A percentile compares a stretch with the other conserved stretches of the same genome.
Evolutionary conservation across 768 basidiomycete species (phyloP).

Genomic region (Collybiopsis confluens): DNA sequence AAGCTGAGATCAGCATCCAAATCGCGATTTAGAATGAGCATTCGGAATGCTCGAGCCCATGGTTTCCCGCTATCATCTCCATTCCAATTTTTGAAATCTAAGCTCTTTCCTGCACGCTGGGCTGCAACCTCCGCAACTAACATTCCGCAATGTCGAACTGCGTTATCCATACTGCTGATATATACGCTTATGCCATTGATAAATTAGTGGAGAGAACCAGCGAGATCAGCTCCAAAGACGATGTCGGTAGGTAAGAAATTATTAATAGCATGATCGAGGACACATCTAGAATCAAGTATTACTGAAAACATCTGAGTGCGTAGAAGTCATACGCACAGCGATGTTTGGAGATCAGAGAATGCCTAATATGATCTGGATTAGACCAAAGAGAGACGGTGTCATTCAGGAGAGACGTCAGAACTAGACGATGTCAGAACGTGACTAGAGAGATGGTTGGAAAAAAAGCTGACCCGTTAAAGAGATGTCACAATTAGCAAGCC

Average conservation of each 20-base stretch:
- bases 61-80: constrained; percentile 60
- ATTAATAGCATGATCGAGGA: constrained; percentile 67
- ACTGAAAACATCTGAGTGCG: not conserved
- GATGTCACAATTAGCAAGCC: constrained; percentile 46
- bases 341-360: constrained; percentile 72
- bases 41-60: constrained; percentile 63
- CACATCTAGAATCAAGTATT: constrained; percentile 46
- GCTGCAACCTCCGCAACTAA: constrained; percentile 82
- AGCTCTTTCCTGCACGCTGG: constrained; percentile 50
- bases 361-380: constrained; percentile 71
- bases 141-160: constrained; percentile 88
- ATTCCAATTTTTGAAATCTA: constrained; percentile 84
- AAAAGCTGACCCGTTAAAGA: constrained; percentile 24
- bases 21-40: constrained; percentile 47
- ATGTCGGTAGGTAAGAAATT: constrained; percentile 54
- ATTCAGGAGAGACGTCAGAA: constrained; percentile 43
- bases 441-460: constrained; percentile 11
- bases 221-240: constrained; percentile 39
- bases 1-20: constrained; percentile 37
- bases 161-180: constrained; percentile 69
- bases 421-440: constrained; percentile 23
- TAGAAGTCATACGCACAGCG: constrained; percentile 50
- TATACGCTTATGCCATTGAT: constrained; percentile 69
- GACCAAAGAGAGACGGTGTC: constrained; percentile 66
- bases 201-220: constrained; percentile 53